Evolutionary conservation across 2,329 filamentous ascomycete genomes (phyloP).

Genomic region (Diatrype stigma): DNA sequence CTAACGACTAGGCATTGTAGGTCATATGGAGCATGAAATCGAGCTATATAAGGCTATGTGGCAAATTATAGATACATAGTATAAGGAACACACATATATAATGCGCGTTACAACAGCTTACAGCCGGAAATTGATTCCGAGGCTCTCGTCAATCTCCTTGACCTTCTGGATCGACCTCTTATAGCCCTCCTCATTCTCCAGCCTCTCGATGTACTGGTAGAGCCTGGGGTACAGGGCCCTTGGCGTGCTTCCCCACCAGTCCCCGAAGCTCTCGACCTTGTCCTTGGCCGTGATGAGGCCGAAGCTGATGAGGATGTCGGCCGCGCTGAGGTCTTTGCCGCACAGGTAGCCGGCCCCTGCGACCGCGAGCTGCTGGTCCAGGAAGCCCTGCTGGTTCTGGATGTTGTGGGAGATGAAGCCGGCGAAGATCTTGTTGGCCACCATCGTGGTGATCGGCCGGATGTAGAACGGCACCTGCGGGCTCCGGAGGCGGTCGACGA

Average conservation of each 20-base stretch:
- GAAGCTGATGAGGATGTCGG: slow-evolving; percentile 52
- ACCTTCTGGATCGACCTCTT: slow-evolving; percentile 45
- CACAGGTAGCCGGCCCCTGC: slow-evolving; percentile 46
- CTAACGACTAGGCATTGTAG: too few species aligned
- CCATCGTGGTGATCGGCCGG: slow-evolving; percentile 44
- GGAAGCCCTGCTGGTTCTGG: slow-evolving; percentile 42
- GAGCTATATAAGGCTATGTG: too few species aligned
- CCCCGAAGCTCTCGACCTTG: slow-evolving; percentile 36
- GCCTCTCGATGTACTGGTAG: slow-evolving; percentile 41
- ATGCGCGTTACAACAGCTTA: background rate
- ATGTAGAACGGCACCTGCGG: slow-evolving; percentile 47
- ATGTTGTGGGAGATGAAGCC: slow-evolving; percentile 44
- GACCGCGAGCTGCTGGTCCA: slow-evolving; percentile 45
- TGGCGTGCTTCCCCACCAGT: slow-evolving; percentile 37
- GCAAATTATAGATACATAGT: too few species aligned
- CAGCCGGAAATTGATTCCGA: slow-evolving; percentile 24
- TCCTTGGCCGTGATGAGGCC: slow-evolving; percentile 41
- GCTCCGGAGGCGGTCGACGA: slow-evolving; percentile 35
- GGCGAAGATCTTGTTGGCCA: slow-evolving; percentile 39
- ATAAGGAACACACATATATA: background rate
- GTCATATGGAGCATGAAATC: too few species aligned
- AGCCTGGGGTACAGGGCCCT: slow-evolving; percentile 38
- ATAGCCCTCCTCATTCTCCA: slow-evolving; percentile 46
- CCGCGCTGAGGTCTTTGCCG: slow-evolving; percentile 44
- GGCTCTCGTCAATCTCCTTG: slow-evolving; percentile 42